A percentile compares a stretch with the other conserved stretches of the same genome.
Conservation (phyloP, 495 filamentous ascomycete genomes). For the Clavariopsis aquatica region DNA sequence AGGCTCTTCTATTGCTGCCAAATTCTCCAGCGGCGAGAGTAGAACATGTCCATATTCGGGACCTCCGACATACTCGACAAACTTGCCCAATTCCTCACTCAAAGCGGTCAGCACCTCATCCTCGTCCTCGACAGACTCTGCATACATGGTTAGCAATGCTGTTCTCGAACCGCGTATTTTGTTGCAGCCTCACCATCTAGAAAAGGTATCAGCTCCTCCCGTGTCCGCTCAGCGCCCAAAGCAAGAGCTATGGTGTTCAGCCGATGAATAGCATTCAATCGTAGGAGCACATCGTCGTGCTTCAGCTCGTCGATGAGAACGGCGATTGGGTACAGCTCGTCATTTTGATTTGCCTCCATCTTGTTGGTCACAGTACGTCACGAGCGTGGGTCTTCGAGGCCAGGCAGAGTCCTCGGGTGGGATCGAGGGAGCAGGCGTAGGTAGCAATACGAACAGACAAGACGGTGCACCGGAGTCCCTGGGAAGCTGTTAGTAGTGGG, state of each 20-base stretch:
- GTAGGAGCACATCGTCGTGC: slow-evolving; percentile 97
- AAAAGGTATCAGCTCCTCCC: slow-evolving; percentile 97
- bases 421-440: not conserved
- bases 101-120: slow-evolving; percentile 96
- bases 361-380: slow-evolving; percentile 6
- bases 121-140: slow-evolving; percentile 98
- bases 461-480: slow-evolving; percentile 8
- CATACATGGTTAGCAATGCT: slow-evolving; percentile 10
- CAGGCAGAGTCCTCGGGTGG: slow-evolving; percentile 14
- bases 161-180: slow-evolving; percentile 8
- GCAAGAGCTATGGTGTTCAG: slow-evolving; percentile 97
- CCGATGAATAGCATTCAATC: slow-evolving; percentile 96
- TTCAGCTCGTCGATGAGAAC: slow-evolving; percentile 99
- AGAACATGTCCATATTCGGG: slow-evolving; percentile 93
- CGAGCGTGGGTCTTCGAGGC: slow-evolving; percentile 24
- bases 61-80: slow-evolving; percentile 97
- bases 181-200: slow-evolving; percentile 73
- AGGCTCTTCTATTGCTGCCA: slow-evolving; percentile 97
- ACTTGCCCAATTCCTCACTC: slow-evolving; percentile 91
- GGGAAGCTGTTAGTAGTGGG: slow-evolving; percentile 9
- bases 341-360: slow-evolving; percentile 77
- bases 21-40: slow-evolving; percentile 93
- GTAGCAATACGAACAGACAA: slow-evolving; percentile 22
- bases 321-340: slow-evolving; percentile 98
- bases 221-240: slow-evolving; percentile 88